phyloP scores from a whole-genome alignment of 177 flowering plant genomes.

The Telopea speciosissima region DNA sequence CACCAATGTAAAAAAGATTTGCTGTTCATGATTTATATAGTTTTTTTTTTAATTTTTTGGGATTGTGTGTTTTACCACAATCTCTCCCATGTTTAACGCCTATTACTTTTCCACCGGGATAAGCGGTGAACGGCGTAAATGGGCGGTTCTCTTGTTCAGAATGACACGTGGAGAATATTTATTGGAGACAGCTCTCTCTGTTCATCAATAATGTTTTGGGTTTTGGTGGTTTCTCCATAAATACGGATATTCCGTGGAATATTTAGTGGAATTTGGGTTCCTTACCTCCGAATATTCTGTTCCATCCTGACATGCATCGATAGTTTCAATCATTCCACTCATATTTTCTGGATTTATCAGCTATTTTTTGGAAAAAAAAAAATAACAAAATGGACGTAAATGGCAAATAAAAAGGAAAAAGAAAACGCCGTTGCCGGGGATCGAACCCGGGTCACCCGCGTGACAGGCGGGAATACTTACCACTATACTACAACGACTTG shows the following conservation, averaged over 20 bases:
- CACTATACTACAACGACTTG: slow-evolving; percentile 98
- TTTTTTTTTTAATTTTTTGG: no score
- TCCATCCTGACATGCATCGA: not conserved
- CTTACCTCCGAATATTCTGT: not conserved
- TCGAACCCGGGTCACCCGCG: slow-evolving; percentile 99
- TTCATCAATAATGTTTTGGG: not conserved
- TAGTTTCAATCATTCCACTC: no score
- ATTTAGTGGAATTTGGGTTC: no score
- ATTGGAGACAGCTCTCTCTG: not conserved
- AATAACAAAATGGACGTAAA: no score
- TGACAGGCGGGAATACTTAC: slow-evolving; percentile 99
- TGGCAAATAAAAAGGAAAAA: not conserved
- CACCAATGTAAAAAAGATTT: not conserved
- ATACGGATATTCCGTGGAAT: not conserved
- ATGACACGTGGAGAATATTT: not conserved
- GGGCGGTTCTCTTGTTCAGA: not conserved
- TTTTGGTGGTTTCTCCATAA: no score
- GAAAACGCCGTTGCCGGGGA: slow-evolving; percentile 97
- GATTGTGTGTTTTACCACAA: not conserved
- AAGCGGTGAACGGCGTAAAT: not conserved
- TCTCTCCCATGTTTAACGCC: not conserved
- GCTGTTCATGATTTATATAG: no score
- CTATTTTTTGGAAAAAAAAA: no score
- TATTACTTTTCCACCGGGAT: not conserved
- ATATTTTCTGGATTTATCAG: no score